phyloP scores from a whole-genome alignment of 176 grass and related monocot genomes.

The Avena insularis region DNA sequence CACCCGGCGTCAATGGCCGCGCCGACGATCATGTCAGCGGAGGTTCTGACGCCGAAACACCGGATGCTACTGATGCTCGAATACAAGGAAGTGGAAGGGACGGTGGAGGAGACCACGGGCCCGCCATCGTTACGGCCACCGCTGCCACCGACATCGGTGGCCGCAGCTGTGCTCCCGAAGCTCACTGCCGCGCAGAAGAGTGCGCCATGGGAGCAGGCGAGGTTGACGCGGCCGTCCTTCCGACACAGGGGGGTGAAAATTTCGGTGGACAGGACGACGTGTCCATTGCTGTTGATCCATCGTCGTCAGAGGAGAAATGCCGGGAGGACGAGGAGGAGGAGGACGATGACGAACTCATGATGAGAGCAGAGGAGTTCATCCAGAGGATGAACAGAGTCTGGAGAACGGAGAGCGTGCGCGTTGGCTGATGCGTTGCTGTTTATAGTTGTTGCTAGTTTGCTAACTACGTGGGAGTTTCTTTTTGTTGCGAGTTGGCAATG shows the following conservation, averaged over 20 bases:
- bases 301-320: neutral
- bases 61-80: neutral
- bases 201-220: neutral
- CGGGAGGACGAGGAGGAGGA: neutral
- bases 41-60: neutral
- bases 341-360: slow-evolving; percentile 44
- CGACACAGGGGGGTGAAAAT: neutral
- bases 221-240: neutral
- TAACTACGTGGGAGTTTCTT: no score
- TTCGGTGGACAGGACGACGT: neutral
- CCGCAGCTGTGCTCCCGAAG: neutral
- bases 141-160: neutral
- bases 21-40: neutral
- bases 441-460: no score
- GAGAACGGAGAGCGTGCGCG: slow-evolving; percentile 43
- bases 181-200: neutral
- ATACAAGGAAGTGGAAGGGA: neutral
- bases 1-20: neutral
- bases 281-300: neutral
- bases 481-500: no score
- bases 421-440: neutral
- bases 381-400: slow-evolving; percentile 74
- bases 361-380: slow-evolving; percentile 72
- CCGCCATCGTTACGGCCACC: no score
- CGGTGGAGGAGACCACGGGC: neutral